Conservation (phyloP, 106 monocot species). For the Chionographis japonica region DNA sequence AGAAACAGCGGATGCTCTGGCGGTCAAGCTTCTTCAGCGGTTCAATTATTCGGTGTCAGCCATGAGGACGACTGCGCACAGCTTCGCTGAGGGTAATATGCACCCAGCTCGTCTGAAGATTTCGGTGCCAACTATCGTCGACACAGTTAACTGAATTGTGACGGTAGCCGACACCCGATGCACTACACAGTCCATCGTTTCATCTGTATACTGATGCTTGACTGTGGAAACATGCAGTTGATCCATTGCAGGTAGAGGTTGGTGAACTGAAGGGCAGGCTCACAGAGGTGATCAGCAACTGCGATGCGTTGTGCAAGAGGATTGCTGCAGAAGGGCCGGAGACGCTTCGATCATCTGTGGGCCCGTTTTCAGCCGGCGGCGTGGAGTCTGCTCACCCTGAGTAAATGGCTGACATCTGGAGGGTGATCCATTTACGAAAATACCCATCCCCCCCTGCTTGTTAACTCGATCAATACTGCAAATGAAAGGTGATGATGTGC, state of each 20-base stretch:
- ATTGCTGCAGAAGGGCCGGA: conserved; percentile 61
- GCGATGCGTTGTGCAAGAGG: conserved; percentile 90
- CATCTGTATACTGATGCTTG: background rate
- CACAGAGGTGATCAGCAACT: conserved; percentile 93
- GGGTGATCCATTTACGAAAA: no score
- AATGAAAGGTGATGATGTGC: no score
- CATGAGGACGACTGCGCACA: conserved; percentile 68
- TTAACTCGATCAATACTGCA: no score
- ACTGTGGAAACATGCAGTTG: conserved; percentile 38
- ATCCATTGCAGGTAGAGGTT: conserved; percentile 76
- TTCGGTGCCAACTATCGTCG: background rate
- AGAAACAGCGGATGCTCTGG: conserved; percentile 82
- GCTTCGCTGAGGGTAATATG: conserved; percentile 60
- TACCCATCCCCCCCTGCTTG: no score
- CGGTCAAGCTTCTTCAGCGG: conserved; percentile 78
- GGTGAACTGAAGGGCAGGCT: conserved; percentile 92
- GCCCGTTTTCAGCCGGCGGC: conserved; percentile 30
- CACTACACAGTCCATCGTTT: background rate
- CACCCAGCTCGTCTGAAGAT: background rate
- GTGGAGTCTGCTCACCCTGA: background rate
- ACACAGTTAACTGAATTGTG: no score
- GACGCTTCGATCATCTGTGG: conserved; percentile 32
- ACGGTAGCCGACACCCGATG: no score
- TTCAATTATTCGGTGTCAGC: conserved; percentile 73
- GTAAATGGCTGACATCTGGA: no score